Evolutionary conservation across 1,139 yeast species (phyloP), one percentile per base, ranked within the genome.

Genomic region (Pichia kudriavzevii): DNA sequence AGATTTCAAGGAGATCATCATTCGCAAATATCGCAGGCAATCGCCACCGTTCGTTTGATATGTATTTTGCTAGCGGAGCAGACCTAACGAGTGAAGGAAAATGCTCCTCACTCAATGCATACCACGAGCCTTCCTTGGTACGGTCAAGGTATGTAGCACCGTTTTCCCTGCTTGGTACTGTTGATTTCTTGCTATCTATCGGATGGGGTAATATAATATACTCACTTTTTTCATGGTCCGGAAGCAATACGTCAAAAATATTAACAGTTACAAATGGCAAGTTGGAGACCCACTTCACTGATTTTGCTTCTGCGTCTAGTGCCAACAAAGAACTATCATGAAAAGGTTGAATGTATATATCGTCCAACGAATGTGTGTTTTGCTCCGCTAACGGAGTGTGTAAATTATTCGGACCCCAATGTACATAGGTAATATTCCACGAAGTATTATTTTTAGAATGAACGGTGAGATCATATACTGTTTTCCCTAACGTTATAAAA

Each of bases 361-460:
- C 76, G 55, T 88, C 97, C 15, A 69, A 45, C 4, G 84, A 72
- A 30, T 67, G 64, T 28, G 56, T 58, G 46, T 79, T 67, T 41
- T 66, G 66, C 17, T 46, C 44, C 2, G 59, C 75, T 40, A 88
- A 64, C 52, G 81, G 91, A 27, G 67, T 65, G 54, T 91, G 95
- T 40, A 88, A 66, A 45, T 85, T 79, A 58, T 88, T 88, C 19
- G 95, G 95, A 7, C 94, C 94, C 96, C 97, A 91, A 35, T 80
- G 73, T 2, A 94, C 69, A 53, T 82, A 88, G 0, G 93, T 79
- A 10, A 91, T 87, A 52, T 87, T 83, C 94, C 95, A 88, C 2
- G 78, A 63, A 37, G 76, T 77, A 32, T 78, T 69, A 43, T 72
- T 67, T 48, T 72, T 75, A 5, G 94, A 79, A 54, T 75, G 75